Evolutionary conservation across 768 basidiomycete species (phyloP).

Genomic region (Butyriboletus loyo): DNA sequence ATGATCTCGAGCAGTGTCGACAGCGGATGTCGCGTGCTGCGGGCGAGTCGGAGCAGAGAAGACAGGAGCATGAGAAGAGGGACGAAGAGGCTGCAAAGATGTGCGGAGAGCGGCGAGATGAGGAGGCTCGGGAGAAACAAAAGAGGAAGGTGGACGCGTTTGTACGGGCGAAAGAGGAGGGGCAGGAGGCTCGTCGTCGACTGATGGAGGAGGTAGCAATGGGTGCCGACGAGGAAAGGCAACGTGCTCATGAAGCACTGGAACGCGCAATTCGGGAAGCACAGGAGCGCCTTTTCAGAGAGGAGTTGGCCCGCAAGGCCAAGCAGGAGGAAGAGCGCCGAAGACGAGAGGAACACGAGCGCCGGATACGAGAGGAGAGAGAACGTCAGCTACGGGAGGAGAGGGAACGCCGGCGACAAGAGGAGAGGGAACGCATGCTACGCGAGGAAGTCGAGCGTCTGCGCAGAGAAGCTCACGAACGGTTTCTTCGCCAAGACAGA

Average conservation of each 20-base stretch:
- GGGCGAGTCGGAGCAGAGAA: conserved; percentile 8
- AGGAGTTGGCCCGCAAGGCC: conserved; percentile 5
- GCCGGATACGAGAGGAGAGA: conserved; percentile 3
- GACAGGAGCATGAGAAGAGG: conserved; percentile 12
- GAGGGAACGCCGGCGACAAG: conserved; percentile 9
- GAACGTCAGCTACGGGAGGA: conserved; percentile 10
- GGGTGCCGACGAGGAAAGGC: conserved; percentile 14
- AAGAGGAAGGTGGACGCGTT: conserved; percentile 22
- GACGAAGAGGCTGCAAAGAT: conserved; percentile 21
- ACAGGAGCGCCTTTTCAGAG: conserved; percentile 15
- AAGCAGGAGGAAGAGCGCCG: conserved; percentile 16
- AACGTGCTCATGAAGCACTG: conserved; percentile 17
- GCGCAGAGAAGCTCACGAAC: conserved; percentile 5
- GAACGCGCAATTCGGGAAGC: conserved; percentile 24
- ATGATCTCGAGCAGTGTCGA: conserved; percentile 22
- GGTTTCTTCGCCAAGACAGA: conserved; percentile 6
- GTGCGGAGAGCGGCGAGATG: conserved; percentile 13
- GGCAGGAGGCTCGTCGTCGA: not conserved
- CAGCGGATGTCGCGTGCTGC: conserved; percentile 23
- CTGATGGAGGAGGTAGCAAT: conserved; percentile 13
- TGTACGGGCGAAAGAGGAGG: conserved; percentile 7
- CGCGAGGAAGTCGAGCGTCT: conserved; percentile 18
- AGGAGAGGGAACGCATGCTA: conserved; percentile 1
- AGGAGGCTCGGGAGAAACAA: conserved; percentile 12
- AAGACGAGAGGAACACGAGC: conserved; percentile 9